phyloP scores from a whole-genome alignment of 306 rosid genomes.

The Oemleria cerasiformis region DNA sequence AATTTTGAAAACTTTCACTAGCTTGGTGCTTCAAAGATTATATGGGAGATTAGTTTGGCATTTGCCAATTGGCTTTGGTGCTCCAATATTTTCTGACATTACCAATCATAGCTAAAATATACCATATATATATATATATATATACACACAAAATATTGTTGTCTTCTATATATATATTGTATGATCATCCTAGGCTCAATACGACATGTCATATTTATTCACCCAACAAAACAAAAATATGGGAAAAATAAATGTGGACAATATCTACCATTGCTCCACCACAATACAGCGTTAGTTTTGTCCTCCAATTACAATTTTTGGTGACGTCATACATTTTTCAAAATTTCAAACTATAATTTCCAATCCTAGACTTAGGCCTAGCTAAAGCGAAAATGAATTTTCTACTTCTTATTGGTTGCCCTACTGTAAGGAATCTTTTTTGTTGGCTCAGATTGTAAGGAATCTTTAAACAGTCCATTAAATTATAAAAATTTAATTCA shows the following conservation, averaged over 20 bases:
- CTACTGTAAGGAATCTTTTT: too few species aligned
- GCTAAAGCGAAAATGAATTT: not conserved
- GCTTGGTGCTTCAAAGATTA: not conserved
- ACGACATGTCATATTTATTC: not conserved
- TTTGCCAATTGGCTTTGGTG: not conserved
- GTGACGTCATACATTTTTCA: not conserved
- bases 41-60: slow-evolving; percentile 9
- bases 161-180: not conserved
- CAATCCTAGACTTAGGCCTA: not conserved
- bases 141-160: not conserved
- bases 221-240: not conserved
- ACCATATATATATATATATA: not conserved
- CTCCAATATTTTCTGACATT: slow-evolving; percentile 12
- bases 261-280: slow-evolving; percentile 12
- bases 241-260: not conserved
- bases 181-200: not conserved
- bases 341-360: not conserved
- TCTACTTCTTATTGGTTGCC: too few species aligned
- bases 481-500: too few species aligned
- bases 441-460: too few species aligned
- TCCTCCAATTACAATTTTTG: not conserved
- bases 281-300: slow-evolving; percentile 1
- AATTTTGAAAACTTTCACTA: not conserved
- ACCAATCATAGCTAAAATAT: slow-evolving; percentile 8
- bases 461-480: too few species aligned